Evolutionary conservation across 2,329 filamentous ascomycete species (phyloP).

Genomic region (Tolypocladium endophyticum): DNA sequence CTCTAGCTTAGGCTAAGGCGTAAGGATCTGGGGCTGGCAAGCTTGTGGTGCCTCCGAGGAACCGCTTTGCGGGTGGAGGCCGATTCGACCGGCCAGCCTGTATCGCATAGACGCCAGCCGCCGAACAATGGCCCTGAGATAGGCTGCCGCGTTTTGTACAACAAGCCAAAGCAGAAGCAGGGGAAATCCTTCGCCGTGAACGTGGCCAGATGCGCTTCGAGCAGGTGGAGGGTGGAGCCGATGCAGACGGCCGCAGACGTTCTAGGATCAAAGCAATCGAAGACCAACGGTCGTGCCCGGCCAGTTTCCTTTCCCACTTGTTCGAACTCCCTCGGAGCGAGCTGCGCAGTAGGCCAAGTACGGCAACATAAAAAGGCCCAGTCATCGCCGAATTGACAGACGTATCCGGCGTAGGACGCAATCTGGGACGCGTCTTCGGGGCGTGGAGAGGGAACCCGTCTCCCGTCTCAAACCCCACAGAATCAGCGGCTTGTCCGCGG

Average conservation of each 20-base stretch:
- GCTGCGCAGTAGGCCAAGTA: not conserved
- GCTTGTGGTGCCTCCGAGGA: not conserved
- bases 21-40: not conserved
- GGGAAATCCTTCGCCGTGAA: not conserved
- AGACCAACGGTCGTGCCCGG: not conserved
- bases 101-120: conserved; percentile 3
- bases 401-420: not conserved
- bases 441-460: not conserved
- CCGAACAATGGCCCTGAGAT: conserved; percentile 2
- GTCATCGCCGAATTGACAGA: not conserved
- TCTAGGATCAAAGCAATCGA: not conserved
- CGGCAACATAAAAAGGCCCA: not conserved
- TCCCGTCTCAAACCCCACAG: not conserved
- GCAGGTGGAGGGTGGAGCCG: not conserved
- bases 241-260: not conserved
- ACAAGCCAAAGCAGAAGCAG: not conserved
- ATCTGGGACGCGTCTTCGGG: not conserved
- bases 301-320: not conserved
- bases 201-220: not conserved
- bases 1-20: not conserved
- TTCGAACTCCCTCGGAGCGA: not conserved
- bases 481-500: not conserved
- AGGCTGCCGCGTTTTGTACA: not conserved
- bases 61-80: not conserved
- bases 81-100: not conserved